Base-by-base conservation (phyloP, 2,329 filamentous ascomycete species). In the Diplodia mutila region DNA sequence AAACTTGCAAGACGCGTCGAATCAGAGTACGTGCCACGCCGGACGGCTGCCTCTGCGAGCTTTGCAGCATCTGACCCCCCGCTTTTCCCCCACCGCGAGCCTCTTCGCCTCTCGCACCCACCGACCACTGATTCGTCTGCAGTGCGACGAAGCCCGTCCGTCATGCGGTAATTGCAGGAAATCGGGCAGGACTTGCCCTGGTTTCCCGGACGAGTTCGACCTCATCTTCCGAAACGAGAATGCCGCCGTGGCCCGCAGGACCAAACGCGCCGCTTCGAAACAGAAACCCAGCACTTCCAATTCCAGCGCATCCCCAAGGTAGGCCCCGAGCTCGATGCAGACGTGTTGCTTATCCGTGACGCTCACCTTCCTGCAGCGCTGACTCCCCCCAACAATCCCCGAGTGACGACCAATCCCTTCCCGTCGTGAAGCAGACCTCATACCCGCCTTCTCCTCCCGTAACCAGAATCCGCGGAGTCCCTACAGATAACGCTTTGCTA, bases 211-310 rank as follows among this genome's bases (percentile, higher is more conserved):
- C 73, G 89, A 91, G 71, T 90, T 91, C 72, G 90, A 92, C 72
- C 79, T 91, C 27, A 86, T 92, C 66, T 91, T 91, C 72, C 87
- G 90, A 67, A 90, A 91, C 75, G 89, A 91, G 79, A 91, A 89
- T 32, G 86, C 87, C 71, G 88, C 89, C 1, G 90, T 89, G 39
- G 88, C 89, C 73, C 83, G 85, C 69, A 85, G 88, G 73, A 88
- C 86, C 18, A 84, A 85, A 12, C 52, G 64, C 21, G 52, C 53
- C 4, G 64, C 64, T 2, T 67, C 65, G 12, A 61, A 67, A 34
- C 59, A 61, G 23, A 64, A 61, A 27, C 27, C 49, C 3, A 57
- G 39, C 53, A 39, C 64, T 1, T 48, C 52, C 18, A 39, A 23
- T n/a, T 51, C 64, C 12, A 51, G 14, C n/a, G 59, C 64, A 18